Percentiles rank a stretch among this genome's conserved stretches.
Conservation (phyloP, 305 asterid species). For the Fraxinus paxiana region DNA sequence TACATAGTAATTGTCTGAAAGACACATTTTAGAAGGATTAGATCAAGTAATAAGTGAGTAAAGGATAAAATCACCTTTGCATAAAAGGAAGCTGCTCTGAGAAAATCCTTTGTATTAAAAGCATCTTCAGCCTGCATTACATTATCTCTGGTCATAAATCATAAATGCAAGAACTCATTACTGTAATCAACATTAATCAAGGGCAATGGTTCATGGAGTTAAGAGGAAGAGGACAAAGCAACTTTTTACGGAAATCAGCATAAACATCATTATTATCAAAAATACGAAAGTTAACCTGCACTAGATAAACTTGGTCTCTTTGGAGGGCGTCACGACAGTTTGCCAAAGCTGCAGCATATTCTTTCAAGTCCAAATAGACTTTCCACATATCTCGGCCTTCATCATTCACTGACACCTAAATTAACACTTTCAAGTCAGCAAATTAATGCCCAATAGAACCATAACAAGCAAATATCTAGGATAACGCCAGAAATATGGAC, state of each 20-base stretch:
- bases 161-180: constrained; percentile 14
- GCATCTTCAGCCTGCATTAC: constrained; percentile 89
- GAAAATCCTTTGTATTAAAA: constrained; percentile 74
- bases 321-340: constrained; percentile 83
- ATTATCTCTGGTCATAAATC: constrained; percentile 24
- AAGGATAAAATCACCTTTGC: constrained; percentile 62
- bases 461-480: constrained; percentile 20
- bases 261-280: constrained; percentile 18
- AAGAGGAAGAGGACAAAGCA: not conserved
- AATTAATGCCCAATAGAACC: constrained; percentile 14
- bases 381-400: constrained; percentile 99
- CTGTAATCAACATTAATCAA: not conserved
- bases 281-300: constrained; percentile 51
- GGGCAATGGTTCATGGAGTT: constrained; percentile 10
- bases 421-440: constrained; percentile 23
- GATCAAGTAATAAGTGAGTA: not conserved
- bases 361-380: constrained; percentile 81
- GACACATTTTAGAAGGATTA: not conserved
- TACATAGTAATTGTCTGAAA: not conserved
- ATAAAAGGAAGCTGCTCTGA: constrained; percentile 88
- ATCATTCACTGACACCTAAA: constrained; percentile 86
- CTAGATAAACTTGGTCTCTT: constrained; percentile 94
- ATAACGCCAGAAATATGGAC: constrained; percentile 32
- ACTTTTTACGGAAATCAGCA: constrained; percentile 8
- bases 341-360: constrained; percentile 87